These are phyloP conservation scores for Phyllachora maydis DNA, from an alignment of 2,329 filamentous ascomycete genomes.

Conservation along the genomic window DNA sequence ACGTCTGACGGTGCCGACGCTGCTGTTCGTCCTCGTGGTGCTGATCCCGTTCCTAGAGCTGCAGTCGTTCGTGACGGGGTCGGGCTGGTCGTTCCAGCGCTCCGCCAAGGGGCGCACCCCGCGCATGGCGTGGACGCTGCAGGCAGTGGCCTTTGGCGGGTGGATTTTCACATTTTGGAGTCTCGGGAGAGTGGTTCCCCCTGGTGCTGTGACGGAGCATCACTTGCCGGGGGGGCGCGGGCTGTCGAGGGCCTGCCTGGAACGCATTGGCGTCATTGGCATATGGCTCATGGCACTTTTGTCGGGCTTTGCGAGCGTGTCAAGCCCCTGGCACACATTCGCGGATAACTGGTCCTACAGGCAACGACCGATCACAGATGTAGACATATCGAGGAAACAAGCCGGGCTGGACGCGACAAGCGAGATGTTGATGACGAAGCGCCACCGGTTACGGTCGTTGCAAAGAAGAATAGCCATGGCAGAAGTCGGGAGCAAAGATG, in stretches of 20 bases:
- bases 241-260: slow-evolving; percentile 33
- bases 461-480: slow-evolving; percentile 34
- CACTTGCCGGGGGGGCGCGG: slow-evolving; percentile 10
- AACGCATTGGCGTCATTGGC: slow-evolving; percentile 64
- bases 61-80: slow-evolving; percentile 35
- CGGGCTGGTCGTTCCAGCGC: slow-evolving; percentile 42
- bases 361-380: slow-evolving; percentile 43
- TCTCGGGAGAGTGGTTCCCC: slow-evolving; percentile 38
- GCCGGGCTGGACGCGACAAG: slow-evolving; percentile 58
- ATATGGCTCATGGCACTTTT: slow-evolving; percentile 72
- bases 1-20: slow-evolving; percentile 44
- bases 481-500: slow-evolving; percentile 4
- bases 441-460: slow-evolving; percentile 48
- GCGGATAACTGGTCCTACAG: slow-evolving; percentile 30
- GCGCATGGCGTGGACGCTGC: slow-evolving; percentile 41
- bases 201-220: slow-evolving; percentile 5
- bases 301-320: slow-evolving; percentile 80
- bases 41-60: slow-evolving; percentile 65
- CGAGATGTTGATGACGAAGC: slow-evolving; percentile 60
- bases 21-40: slow-evolving; percentile 53
- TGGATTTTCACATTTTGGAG: slow-evolving; percentile 68
- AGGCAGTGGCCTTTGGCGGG: slow-evolving; percentile 35
- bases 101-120: slow-evolving; percentile 33
- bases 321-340: slow-evolving; percentile 71
- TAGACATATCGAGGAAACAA: slow-evolving; percentile 57